A percentile compares a stretch with the other conserved stretches of the same genome.
These are phyloP conservation scores for Colletotrichum godetiae DNA, from an alignment of 2,329 filamentous ascomycete genomes.

Conservation along the genomic window DNA sequence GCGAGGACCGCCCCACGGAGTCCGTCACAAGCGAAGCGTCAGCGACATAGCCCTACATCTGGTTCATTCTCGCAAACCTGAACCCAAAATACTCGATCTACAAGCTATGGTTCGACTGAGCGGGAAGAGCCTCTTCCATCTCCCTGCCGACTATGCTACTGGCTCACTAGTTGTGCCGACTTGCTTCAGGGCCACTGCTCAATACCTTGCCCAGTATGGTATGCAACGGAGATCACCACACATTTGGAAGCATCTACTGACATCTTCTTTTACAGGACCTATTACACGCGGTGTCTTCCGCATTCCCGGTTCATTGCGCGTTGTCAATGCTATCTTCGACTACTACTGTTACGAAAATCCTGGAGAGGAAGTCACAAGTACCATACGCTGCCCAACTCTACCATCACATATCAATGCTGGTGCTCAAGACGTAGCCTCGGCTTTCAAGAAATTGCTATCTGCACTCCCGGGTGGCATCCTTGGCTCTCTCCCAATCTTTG, in stretches of 20 bases:
- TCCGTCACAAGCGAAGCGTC: slow-evolving; percentile 63
- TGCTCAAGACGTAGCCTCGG: slow-evolving; percentile 74
- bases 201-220: slow-evolving; percentile 72
- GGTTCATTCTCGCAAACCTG: slow-evolving; percentile 54
- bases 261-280: slow-evolving; percentile 40
- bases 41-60: slow-evolving; percentile 64
- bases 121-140: slow-evolving; percentile 70
- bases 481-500: slow-evolving; percentile 70
- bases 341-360: slow-evolving; percentile 68
- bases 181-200: slow-evolving; percentile 74
- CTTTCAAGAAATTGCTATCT: slow-evolving; percentile 74
- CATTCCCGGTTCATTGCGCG: slow-evolving; percentile 68
- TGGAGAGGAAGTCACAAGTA: slow-evolving; percentile 63
- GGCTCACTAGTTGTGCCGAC: slow-evolving; percentile 70
- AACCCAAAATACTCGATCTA: slow-evolving; percentile 61
- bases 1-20: not conserved
- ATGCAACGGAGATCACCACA: slow-evolving; percentile 36
- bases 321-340: slow-evolving; percentile 69
- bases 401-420: slow-evolving; percentile 69
- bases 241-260: slow-evolving; percentile 32
- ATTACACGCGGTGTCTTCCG: slow-evolving; percentile 71
- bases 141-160: slow-evolving; percentile 69
- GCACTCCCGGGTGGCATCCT: slow-evolving; percentile 74
- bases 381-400: slow-evolving; percentile 68
- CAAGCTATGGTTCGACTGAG: slow-evolving; percentile 71